Evolutionary conservation across 2,329 filamentous ascomycete genomes (phyloP), one percentile per base, ranked within the genome.

Genomic region (Byssothecium circinans): DNA sequence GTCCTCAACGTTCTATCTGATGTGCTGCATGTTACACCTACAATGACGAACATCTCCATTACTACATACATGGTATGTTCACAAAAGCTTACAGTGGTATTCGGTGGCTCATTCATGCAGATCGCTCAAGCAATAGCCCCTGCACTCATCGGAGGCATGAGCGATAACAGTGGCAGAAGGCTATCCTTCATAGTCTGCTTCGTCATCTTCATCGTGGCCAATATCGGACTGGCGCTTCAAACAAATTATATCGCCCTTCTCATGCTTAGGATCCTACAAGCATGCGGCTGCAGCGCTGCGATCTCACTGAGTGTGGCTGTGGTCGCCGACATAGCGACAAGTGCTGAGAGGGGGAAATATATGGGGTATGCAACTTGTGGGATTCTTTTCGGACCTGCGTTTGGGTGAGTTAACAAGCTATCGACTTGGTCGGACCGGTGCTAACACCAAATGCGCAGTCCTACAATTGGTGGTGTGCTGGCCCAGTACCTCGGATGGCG

Each of bases 311-410:
- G 81, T 0, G 86, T 81, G 54, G 88, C 84, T 1, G 83, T 91
- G 2, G 81, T 91, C 8, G 84, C 86, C 0, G 89, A 94, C 58
- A 77, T 91, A 3, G 78, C 85, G 0, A 83, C 86, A 0, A 84
- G 81, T 37, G 79, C 83, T 0, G 86, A 92, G 64, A 76, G 89
- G 55, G 89, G 88, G 1, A 81, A 79, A 52, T 91, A 88, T 60
- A 86, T 91, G 71, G 74, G 87, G 81, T 47, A 80, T 84, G 49
- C 81, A 84, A n/a, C 79, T 77, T 34, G 76, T 77, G 6, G 83
- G 80, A 15, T 65, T 3, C 41, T 68, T 10, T 60, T 66, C 52
- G 57, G 68, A 10, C 52, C 65, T 25, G 55, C 64, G 6, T 63
- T 69, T 40, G 69, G 65, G 0, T 25, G 10, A 25, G 23, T 25